A percentile compares a stretch with the other conserved stretches of the same genome.
These are phyloP conservation scores for Venturia oleaginea DNA, from an alignment of 2,329 filamentous ascomycete species.

Conservation along the genomic window DNA sequence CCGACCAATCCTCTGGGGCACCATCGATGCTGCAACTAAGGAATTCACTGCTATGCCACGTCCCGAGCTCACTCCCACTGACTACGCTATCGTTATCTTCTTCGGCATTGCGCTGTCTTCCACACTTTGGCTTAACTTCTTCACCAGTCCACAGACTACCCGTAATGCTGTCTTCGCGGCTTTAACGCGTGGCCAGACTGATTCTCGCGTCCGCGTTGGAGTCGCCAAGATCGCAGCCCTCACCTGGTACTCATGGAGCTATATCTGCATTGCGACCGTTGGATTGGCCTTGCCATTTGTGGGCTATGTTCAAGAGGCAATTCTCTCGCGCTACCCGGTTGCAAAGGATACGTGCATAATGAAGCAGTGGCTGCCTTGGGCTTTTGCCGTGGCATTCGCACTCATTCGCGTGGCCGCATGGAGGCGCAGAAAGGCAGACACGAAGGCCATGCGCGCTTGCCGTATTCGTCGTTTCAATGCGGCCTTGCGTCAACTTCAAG, in stretches of 20 bases:
- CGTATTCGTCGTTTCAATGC: slow-evolving; percentile 9
- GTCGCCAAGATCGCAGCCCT: slow-evolving; percentile 11
- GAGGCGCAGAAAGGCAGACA: neutral
- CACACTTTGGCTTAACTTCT: slow-evolving; percentile 13
- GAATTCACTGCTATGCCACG: slow-evolving; percentile 3
- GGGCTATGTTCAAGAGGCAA: slow-evolving; percentile 4
- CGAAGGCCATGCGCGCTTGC: slow-evolving; percentile 2
- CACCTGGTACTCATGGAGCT: slow-evolving; percentile 10
- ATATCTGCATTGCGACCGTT: slow-evolving; percentile 1
- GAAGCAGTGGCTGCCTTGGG: slow-evolving; percentile 12
- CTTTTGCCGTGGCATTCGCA: slow-evolving; percentile 9
- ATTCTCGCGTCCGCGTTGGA: slow-evolving; percentile 11
- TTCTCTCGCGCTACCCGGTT: slow-evolving; percentile 10
- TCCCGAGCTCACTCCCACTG: neutral
- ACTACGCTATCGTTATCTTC: slow-evolving; percentile 11
- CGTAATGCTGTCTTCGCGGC: slow-evolving; percentile 10
- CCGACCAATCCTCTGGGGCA: slow-evolving; percentile 8
- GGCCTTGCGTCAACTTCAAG: slow-evolving; percentile 2
- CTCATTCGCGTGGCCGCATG: slow-evolving; percentile 9
- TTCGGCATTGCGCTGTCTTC: slow-evolving; percentile 8
- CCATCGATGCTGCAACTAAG: slow-evolving; percentile 7
- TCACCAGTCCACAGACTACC: slow-evolving; percentile 8
- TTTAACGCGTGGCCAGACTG: slow-evolving; percentile 4
- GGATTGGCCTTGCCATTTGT: slow-evolving; percentile 6
- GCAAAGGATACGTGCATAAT: slow-evolving; percentile 5